Base-by-base conservation (phyloP, 2,329 filamentous ascomycete genomes). In the Onygenales sp. region DNA sequence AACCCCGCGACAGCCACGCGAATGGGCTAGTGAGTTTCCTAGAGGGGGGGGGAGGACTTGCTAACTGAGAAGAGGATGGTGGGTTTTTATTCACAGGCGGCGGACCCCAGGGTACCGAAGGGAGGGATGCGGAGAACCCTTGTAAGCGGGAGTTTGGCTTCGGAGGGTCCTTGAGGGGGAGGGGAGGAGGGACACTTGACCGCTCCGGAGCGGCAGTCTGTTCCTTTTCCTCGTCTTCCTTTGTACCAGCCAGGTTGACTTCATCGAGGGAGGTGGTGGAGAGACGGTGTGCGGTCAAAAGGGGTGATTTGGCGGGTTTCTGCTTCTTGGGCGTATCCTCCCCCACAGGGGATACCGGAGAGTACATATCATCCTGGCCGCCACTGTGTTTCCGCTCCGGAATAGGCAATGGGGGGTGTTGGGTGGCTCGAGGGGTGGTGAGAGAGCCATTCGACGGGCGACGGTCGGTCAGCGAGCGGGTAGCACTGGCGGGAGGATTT, bases 11-110 rank as follows among this genome's bases (percentile, higher is more conserved):
- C 40, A 94, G 78, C 84, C 88, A 92, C 40, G 88, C 82, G 62
- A 95, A 94, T n/a, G 87, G 88, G 60, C 88, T 88, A 7, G 88
- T 91, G 52, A 94, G 80, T 68, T 93, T 95, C 64, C 89, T 79
- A 59, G 74, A 62, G 14, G 72, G 66, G 42, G 71, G 67, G 3
- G 70, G 67, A 9, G 64, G 59, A 1, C 61, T 56, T 17, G 71
- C 67, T 44, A 73, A 67, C 27, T 69, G 67, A 40, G 70, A 66
- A 52, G 70, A 54, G 40, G 65, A 58, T 6, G 32, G 21, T 32
- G 39, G 46, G 46, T 65, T 62, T 56, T 68, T 67, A 59, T 68
- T 69, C 42, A 64, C 59, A 17, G 79, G 74, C 42, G 81, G 73
- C 40, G 84, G 80, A 14, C 81, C 83, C 85, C 85, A 88, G 55